These are phyloP conservation scores for Venturia asperata DNA, from an alignment of 2,329 filamentous ascomycete species.

Conservation along the genomic window DNA sequence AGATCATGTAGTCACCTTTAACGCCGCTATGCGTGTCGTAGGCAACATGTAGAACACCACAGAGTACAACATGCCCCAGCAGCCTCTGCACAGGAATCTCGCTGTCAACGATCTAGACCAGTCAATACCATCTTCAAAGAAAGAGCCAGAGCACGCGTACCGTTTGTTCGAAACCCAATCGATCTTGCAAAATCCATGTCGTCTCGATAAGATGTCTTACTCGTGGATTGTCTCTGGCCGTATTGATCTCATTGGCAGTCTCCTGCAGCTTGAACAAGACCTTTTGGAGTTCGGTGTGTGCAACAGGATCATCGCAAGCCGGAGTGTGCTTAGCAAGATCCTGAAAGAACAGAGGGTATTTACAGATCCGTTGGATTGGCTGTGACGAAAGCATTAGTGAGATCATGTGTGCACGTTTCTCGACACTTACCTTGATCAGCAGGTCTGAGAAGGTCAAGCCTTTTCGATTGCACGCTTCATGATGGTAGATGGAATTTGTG, in stretches of 20 bases:
- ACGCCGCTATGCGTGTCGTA: constrained; percentile 66
- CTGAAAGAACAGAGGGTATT: constrained; percentile 79
- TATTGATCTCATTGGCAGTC: constrained; percentile 72
- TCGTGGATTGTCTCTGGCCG: constrained; percentile 68
- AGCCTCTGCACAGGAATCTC: constrained; percentile 55
- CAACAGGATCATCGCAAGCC: constrained; percentile 74
- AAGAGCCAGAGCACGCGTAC: constrained; percentile 41
- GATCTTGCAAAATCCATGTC: constrained; percentile 78
- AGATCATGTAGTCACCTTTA: constrained; percentile 75
- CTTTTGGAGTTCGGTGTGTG: constrained; percentile 72
- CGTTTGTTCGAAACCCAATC: constrained; percentile 65
- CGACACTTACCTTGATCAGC: constrained; percentile 68
- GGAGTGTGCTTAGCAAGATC: constrained; percentile 79
- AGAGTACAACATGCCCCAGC: constrained; percentile 73
- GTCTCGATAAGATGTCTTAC: constrained; percentile 66
- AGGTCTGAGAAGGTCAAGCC: constrained; percentile 78
- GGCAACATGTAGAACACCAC: constrained; percentile 74
- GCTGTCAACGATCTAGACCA: constrained; percentile 25
- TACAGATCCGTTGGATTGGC: constrained; percentile 89
- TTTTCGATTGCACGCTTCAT: constrained; percentile 58
- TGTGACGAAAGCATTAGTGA: constrained; percentile 32
- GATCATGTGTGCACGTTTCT: background rate
- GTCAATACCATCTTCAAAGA: background rate
- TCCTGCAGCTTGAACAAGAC: constrained; percentile 65
- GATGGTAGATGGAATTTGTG: constrained; percentile 60